These are phyloP conservation scores for Leishmania turanica DNA, from an alignment of 208 protist genomes.

Conservation along the genomic window DNA sequence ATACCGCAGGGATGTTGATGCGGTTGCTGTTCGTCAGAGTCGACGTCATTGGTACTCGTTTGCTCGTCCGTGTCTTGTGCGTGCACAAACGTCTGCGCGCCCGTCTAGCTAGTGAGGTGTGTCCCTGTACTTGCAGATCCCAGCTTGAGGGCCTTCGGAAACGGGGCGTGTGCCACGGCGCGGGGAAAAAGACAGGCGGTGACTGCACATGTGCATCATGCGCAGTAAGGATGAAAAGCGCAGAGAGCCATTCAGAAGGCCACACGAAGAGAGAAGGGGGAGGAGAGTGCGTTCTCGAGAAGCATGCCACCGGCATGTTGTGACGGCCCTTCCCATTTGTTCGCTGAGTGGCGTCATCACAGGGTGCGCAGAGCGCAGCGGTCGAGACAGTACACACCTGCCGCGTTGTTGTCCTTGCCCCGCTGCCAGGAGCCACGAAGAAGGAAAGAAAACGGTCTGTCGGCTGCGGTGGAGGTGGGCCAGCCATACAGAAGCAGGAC, in stretches of 20 bases:
- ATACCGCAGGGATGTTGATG: constrained; percentile 88
- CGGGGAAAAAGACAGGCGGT: neutral
- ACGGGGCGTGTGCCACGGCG: neutral
- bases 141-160: neutral
- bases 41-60: constrained; percentile 35
- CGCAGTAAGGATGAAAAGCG: neutral
- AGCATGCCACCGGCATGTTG: neutral
- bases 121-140: neutral
- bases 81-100: neutral
- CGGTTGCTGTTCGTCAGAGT: constrained; percentile 68
- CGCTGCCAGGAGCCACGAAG: neutral
- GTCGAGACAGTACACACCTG: neutral
- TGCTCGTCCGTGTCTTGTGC: neutral
- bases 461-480: neutral
- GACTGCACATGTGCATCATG: neutral
- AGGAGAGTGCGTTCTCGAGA: neutral
- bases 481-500: neutral
- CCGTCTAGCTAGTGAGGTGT: neutral
- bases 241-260: neutral
- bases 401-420: neutral
- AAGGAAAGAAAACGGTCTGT: neutral
- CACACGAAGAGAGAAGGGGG: neutral
- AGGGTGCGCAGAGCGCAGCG: neutral
- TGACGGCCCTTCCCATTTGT: neutral
- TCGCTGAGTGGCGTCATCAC: neutral